Base-by-base conservation (phyloP, 768 basidiomycete genomes). In the Boletus rex-veris region DNA sequence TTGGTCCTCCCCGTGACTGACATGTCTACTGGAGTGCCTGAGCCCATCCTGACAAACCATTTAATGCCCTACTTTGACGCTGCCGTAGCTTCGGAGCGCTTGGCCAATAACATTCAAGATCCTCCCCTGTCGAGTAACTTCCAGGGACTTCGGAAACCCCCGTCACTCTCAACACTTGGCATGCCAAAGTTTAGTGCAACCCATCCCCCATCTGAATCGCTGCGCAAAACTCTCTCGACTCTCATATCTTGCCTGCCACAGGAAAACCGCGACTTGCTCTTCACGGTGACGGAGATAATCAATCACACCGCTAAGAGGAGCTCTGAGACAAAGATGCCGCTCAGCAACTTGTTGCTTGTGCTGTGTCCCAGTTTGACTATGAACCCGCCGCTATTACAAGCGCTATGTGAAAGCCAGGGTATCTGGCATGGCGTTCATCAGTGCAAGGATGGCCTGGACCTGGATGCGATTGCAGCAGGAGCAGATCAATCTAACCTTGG, bases 291-390 rank as follows among this genome's bases (percentile, higher is more conserved):
- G 45, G 85, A 91, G 59, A 76, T 97, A 36, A 88, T 96, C 58
- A 82, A 80, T 41, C 82, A 80, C 40, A 94, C 92, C 14, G 83
- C 90, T 0, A 76, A 74, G 51, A 78, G 81, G 57, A 77, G 78
- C 62, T 79, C 78, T 58, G 81, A 83, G 62, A 98, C 92, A 35
- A 92, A 91, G 73, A 98, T 98, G 94, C 91, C 92, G 3, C 71
- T 97, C 59, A 87, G 87, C 68, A 97, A 97, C 64, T 70, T 98
- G 60, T 74, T 95, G 45, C 74, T 95, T 33, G 87, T 96, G 46
- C 85, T 98, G 66, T 93, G 90, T 57, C 95, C 94, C 7, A 92
- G 85, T 65, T 70, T 94, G 64, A 84, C 80, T 64, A 86, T 94
- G 82, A 88, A 75, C 53, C 88, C 89, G 15, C 77, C 84, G 2